Percentiles rank a stretch among this genome's conserved stretches.
Evolutionary conservation across 108 stramenopile genomes (phyloP).

Genomic region (Skeletonema potamos): DNA sequence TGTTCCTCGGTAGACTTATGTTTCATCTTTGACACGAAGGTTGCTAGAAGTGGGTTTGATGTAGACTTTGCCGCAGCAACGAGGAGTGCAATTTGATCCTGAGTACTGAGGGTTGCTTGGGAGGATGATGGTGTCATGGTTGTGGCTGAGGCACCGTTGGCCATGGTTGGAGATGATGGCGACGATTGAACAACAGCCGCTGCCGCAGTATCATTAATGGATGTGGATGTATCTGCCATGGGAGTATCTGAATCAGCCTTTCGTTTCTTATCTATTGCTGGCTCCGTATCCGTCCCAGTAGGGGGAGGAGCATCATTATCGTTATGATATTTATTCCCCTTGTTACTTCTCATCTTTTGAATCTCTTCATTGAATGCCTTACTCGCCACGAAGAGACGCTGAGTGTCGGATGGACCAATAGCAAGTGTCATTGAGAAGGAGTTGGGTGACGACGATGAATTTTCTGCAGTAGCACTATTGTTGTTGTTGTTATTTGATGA

Average conservation of each 20-base stretch:
- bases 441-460: background rate
- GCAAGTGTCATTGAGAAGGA: conserved; percentile 65
- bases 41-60: conserved; percentile 41
- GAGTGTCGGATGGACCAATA: conserved; percentile 60
- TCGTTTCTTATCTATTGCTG: background rate
- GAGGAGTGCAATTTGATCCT: conserved; percentile 11
- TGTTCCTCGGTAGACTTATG: conserved; percentile 37
- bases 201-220: background rate
- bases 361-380: conserved; percentile 51
- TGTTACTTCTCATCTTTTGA: conserved; percentile 10
- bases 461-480: background rate
- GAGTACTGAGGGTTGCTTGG: conserved; percentile 8
- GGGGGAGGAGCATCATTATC: background rate
- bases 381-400: conserved; percentile 61
- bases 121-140: conserved; percentile 3
- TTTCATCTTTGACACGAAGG: conserved; percentile 51
- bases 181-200: background rate
- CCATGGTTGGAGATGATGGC: background rate
- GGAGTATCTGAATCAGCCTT: background rate
- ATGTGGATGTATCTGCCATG: background rate
- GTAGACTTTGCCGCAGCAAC: conserved; percentile 51
- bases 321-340: background rate
- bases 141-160: background rate
- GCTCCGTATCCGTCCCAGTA: background rate
- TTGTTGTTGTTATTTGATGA: background rate